Percentiles rank a stretch among this genome's conserved stretches.
These are phyloP conservation scores for Begonia loranthoides DNA, from an alignment of 306 rosid species.

Conservation along the genomic window DNA sequence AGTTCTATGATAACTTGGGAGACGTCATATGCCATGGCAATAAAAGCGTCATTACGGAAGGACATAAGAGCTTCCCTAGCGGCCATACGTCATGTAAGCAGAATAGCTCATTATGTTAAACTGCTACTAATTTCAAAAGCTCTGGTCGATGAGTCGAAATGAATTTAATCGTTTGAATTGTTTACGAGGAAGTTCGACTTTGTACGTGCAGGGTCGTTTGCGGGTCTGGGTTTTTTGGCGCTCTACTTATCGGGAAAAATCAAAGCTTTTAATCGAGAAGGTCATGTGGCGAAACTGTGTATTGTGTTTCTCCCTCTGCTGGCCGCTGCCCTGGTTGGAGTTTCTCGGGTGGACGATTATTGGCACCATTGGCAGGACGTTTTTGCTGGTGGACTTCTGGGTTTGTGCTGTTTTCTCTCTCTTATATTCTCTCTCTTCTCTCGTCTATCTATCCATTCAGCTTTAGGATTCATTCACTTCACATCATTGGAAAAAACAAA, in stretches of 20 bases:
- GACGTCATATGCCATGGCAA: conserved; percentile 72
- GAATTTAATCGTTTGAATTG: too few species aligned
- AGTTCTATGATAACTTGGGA: conserved; percentile 67
- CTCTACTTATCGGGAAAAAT: conserved; percentile 73
- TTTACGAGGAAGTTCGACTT: conserved; percentile 10
- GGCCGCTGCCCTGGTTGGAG: conserved; percentile 69
- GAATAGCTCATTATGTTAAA: too few species aligned
- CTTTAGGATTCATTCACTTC: not conserved
- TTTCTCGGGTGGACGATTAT: conserved; percentile 81
- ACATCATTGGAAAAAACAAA: not conserved
- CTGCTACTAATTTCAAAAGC: too few species aligned
- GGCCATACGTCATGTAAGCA: conserved; percentile 82
- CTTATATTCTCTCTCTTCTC: too few species aligned
- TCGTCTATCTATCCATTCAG: too few species aligned
- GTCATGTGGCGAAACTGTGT: conserved; percentile 73
- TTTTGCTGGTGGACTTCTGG: conserved; percentile 75
- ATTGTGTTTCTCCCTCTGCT: conserved; percentile 60
- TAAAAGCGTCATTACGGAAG: conserved; percentile 52
- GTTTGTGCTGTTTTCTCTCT: conserved; percentile 21
- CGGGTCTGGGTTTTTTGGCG: conserved; percentile 72
- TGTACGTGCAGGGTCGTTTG: conserved; percentile 71
- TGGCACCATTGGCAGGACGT: conserved; percentile 98
- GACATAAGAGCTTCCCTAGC: conserved; percentile 91
- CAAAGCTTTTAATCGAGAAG: conserved; percentile 50
- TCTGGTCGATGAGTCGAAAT: too few species aligned